Conservation (phyloP, 148 eudicot species). For the Rhododendron kiyosumense region DNA sequence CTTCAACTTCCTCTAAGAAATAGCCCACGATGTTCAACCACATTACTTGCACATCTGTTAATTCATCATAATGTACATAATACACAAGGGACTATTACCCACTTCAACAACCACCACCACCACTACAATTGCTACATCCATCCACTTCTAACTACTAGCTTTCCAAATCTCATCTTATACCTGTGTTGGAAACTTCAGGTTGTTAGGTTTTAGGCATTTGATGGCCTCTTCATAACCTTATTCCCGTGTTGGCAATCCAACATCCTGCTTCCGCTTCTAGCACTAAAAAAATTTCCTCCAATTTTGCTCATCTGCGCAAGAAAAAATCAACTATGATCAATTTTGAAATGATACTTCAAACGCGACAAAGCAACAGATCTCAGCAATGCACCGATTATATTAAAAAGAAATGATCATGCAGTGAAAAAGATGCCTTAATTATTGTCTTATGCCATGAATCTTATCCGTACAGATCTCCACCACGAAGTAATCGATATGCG, state of each 20-base stretch:
- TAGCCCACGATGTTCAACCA: background rate
- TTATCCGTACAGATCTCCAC: background rate
- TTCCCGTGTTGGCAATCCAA: slow-evolving; percentile 1
- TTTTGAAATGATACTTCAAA: background rate
- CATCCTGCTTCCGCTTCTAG: background rate
- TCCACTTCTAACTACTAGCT: slow-evolving; percentile 3
- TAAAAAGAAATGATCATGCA: background rate
- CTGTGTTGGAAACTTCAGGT: slow-evolving; percentile 5
- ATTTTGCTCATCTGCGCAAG: slow-evolving; percentile 1
- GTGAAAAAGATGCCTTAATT: background rate
- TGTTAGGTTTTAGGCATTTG: slow-evolving; percentile 9
- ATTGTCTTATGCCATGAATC: background rate
- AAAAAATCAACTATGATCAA: background rate
- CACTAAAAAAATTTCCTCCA: background rate
- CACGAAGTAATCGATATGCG: background rate
- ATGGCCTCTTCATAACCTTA: slow-evolving; percentile 11
- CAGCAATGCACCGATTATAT: background rate
- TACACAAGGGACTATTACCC: background rate
- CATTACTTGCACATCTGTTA: background rate
- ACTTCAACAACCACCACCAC: slow-evolving; percentile 7
- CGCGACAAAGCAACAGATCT: background rate
- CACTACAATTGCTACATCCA: slow-evolving; percentile 6
- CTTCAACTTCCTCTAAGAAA: background rate
- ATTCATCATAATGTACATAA: slow-evolving; percentile 15
- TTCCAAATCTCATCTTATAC: slow-evolving; percentile 3